Base-by-base conservation (phyloP, 805 yeast genomes). In the Suhomyces kilbournensis region DNA sequence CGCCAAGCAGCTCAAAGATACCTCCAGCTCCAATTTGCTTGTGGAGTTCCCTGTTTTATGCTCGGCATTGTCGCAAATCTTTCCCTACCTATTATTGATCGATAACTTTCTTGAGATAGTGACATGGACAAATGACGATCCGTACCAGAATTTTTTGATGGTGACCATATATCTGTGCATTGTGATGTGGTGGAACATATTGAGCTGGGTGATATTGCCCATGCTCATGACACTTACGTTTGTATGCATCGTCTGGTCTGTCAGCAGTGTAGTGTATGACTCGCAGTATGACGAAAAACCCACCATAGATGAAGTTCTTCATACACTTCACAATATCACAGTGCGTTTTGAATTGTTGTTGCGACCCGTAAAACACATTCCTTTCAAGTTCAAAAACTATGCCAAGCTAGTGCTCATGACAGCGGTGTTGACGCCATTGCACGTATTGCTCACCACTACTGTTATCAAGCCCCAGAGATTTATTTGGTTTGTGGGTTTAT, bases 71-170 rank as follows among this genome's bases (percentile, higher is more conserved):
- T 70, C 79, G 35, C 68, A 75, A 42, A 70, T 76, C 28, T 80
- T 77, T 54, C 85, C 85, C 1, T 67, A 75, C 52, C 64, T 81
- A 30, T 60, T 78, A 14, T 57, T 80, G 20, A 60, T 76, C 5
- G 84, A 81, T 60, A 65, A 70, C 42, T 51, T 73, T 6, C 61
- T 81, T 15, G 78, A 78, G 38, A 62, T 78, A 12, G 54, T 80
- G 19, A 80, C 85, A 1, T 81, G 86, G 86, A 80, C 86, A 1
- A 79, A 79, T 53, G 77, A 71, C 4, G 80, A 79, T 50, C 74
- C 77, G 8, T 79, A 77, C 56, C 69, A 69, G 53, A 81, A 80
- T 57, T 72, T 79, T 51, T 59, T 80, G 6, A 35, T 74, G 1
- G 66, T 79, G 30, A 72, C 73, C 4, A 54, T 61, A 0, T 77